A percentile compares a stretch with the other conserved stretches of the same genome.
Conservation (phyloP, 1,284 basidiomycete genomes). For the Exobasidium rhododendri region DNA sequence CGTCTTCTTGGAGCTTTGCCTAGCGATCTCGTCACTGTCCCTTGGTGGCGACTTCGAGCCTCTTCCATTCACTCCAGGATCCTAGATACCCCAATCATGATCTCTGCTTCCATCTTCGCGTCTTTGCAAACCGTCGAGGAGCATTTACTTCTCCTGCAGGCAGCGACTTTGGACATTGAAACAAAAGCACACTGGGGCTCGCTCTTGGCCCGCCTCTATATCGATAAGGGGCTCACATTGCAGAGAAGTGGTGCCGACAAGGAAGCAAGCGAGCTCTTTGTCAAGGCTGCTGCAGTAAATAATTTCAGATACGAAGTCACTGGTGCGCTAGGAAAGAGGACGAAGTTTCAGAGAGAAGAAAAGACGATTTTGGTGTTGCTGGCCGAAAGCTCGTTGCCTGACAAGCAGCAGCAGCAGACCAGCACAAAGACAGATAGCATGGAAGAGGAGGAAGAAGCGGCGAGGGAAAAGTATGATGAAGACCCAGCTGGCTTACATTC, state of each 20-base stretch:
- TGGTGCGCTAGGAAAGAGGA: slow-evolving; percentile 87
- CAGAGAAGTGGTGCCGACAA: slow-evolving; percentile 74
- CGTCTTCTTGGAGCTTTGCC: slow-evolving; percentile 64
- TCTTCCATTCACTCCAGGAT: slow-evolving; percentile 75
- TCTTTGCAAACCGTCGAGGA: slow-evolving; percentile 61
- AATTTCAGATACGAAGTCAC: slow-evolving; percentile 85
- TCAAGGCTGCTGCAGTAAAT: slow-evolving; percentile 72
- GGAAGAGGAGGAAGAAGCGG: slow-evolving; percentile 24
- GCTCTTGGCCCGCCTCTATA: slow-evolving; percentile 67
- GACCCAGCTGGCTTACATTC: slow-evolving; percentile 12
- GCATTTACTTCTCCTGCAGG: slow-evolving; percentile 11
- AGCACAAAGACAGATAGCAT: slow-evolving; percentile 9
- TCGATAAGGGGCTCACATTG: slow-evolving; percentile 78
- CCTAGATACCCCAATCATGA: slow-evolving; percentile 76
- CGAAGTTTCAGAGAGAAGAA: slow-evolving; percentile 85
- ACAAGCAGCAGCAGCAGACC: slow-evolving; percentile 51
- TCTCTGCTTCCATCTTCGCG: slow-evolving; percentile 61
- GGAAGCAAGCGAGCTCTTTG: slow-evolving; percentile 73
- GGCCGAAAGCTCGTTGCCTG: slow-evolving; percentile 66
- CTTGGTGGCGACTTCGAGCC: slow-evolving; percentile 73
- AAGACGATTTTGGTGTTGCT: slow-evolving; percentile 89
- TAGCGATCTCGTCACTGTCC: slow-evolving; percentile 26
- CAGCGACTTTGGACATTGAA: background rate
- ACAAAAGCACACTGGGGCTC: slow-evolving; percentile 58
- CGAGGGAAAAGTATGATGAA: too few relatives aligned